A percentile compares a stretch with the other conserved stretches of the same genome.
These are phyloP conservation scores for Ustilago lituana DNA, from an alignment of 1,284 basidiomycete genomes.

Conservation along the genomic window DNA sequence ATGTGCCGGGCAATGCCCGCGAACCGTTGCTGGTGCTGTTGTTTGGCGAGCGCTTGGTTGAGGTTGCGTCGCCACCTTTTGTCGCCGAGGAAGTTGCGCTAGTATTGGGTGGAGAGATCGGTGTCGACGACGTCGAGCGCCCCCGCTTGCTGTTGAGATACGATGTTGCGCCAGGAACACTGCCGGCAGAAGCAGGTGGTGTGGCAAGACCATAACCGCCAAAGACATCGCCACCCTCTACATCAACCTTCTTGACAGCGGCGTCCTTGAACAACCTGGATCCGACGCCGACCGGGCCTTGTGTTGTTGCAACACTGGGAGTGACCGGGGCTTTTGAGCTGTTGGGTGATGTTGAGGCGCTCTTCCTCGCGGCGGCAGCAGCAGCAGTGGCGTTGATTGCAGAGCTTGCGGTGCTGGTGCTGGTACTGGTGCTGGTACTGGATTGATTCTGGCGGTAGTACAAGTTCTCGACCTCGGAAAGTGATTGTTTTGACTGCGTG, in stretches of 20 bases:
- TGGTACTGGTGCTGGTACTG: constrained; percentile 6
- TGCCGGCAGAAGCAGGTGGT: constrained; percentile 43
- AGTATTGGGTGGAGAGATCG: constrained; percentile 41
- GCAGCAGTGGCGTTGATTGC: constrained; percentile 4
- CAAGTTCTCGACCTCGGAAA: constrained; percentile 65
- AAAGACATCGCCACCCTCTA: constrained; percentile 47
- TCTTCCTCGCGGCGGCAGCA: constrained; percentile 9
- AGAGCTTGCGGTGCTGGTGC: constrained; percentile 3
- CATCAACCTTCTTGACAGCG: constrained; percentile 39
- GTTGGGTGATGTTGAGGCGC: constrained; percentile 34
- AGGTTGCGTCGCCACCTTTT: constrained; percentile 8
- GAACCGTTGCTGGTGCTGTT: constrained; percentile 3
- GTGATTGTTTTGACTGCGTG: constrained; percentile 56
- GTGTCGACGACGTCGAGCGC: constrained; percentile 30
- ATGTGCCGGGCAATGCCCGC: background rate
- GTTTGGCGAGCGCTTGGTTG: constrained; percentile 16
- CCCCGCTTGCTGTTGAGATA: constrained; percentile 37
- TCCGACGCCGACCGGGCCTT: constrained; percentile 7
- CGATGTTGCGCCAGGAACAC: constrained; percentile 30
- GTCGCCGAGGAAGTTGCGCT: constrained; percentile 18
- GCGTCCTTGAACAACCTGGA: constrained; percentile 51
- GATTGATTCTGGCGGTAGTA: constrained; percentile 57
- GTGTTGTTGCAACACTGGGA: constrained; percentile 17
- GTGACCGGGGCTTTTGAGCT: constrained; percentile 27
- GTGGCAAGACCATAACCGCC: constrained; percentile 49